Percentiles rank a stretch among this genome's conserved stretches.
Evolutionary conservation across 2,329 filamentous ascomycete species (phyloP).

Genomic region (Penicillium sp.): DNA sequence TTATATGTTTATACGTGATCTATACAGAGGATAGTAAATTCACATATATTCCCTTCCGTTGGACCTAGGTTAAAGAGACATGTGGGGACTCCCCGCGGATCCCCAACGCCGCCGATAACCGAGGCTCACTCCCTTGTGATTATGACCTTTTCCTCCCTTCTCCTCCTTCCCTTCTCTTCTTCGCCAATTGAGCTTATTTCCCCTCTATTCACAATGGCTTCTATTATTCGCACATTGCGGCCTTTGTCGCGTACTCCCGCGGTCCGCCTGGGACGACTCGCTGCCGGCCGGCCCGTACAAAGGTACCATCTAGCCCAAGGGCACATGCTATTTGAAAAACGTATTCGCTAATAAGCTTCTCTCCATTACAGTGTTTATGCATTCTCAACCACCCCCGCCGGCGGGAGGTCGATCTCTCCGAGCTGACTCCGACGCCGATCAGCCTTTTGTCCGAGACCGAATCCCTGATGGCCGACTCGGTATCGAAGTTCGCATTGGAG

Average conservation of each 20-base stretch:
- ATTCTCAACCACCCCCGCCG: slow-evolving; percentile 61
- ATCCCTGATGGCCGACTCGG: slow-evolving; percentile 80
- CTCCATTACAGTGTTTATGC: slow-evolving; percentile 44
- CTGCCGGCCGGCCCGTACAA: slow-evolving; percentile 40
- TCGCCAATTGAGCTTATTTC: slow-evolving; percentile 3
- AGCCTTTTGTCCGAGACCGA: slow-evolving; percentile 90
- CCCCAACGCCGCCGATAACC: slow-evolving; percentile 25
- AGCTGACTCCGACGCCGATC: slow-evolving; percentile 86
- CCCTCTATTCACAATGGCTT: slow-evolving; percentile 43
- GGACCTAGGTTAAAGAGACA: slow-evolving; percentile 9
- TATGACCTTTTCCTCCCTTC: slow-evolving; percentile 1
- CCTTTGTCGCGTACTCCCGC: slow-evolving; percentile 44
- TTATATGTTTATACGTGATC: no score
- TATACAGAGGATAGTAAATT: no score
- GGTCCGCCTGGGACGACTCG: slow-evolving; percentile 39
- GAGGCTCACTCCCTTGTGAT: slow-evolving; percentile 24
- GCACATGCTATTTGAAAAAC: neutral
- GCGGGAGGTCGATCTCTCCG: slow-evolving; percentile 63
- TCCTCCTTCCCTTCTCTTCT: slow-evolving; percentile 2
- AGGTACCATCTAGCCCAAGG: slow-evolving; percentile 32
- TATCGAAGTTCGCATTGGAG: slow-evolving; percentile 86
- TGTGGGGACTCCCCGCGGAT: slow-evolving; percentile 17
- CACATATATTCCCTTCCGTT: neutral
- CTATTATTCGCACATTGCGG: slow-evolving; percentile 48
- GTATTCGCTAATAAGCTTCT: neutral